Evolutionary conservation across 1,139 yeast genomes (phyloP).

Genomic region (Ogataea hybrid): DNA sequence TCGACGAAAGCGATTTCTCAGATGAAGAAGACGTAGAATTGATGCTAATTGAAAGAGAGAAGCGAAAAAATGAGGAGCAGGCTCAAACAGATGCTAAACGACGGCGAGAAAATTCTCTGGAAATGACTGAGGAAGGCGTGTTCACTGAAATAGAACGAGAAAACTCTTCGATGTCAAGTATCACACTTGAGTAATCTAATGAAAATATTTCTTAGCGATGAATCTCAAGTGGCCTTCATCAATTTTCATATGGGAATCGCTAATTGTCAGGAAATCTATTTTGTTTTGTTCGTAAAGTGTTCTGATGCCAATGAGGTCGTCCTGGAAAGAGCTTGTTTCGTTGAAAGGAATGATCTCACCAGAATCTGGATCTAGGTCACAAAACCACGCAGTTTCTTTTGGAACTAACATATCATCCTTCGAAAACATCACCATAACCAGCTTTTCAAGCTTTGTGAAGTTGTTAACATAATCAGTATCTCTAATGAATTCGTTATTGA

Average conservation of each 20-base stretch:
- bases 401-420: slow-evolving; percentile 71
- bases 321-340: slow-evolving; percentile 46
- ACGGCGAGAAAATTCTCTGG: too few relatives aligned
- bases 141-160: too few relatives aligned
- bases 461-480: slow-evolving; percentile 39
- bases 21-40: slow-evolving; percentile 5
- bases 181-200: not conserved
- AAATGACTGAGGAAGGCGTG: too few relatives aligned
- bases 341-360: slow-evolving; percentile 47
- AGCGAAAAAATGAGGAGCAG: not conserved
- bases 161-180: too few relatives aligned
- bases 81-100: not conserved
- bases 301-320: slow-evolving; percentile 61
- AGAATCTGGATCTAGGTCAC: slow-evolving; percentile 47
- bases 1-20: slow-evolving; percentile 3
- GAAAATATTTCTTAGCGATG: slow-evolving; percentile 30
- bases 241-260: slow-evolving; percentile 69
- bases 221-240: slow-evolving; percentile 44
- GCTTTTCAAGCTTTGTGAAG: slow-evolving; percentile 42
- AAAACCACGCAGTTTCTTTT: slow-evolving; percentile 67
- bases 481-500: slow-evolving; percentile 57
- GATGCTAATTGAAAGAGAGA: slow-evolving; percentile 3
- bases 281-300: slow-evolving; percentile 41
- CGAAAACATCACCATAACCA: slow-evolving; percentile 60
- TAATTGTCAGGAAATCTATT: slow-evolving; percentile 49